Conservation (phyloP, 2,329 filamentous ascomycete genomes). For the Aureobasidium pullulans region DNA sequence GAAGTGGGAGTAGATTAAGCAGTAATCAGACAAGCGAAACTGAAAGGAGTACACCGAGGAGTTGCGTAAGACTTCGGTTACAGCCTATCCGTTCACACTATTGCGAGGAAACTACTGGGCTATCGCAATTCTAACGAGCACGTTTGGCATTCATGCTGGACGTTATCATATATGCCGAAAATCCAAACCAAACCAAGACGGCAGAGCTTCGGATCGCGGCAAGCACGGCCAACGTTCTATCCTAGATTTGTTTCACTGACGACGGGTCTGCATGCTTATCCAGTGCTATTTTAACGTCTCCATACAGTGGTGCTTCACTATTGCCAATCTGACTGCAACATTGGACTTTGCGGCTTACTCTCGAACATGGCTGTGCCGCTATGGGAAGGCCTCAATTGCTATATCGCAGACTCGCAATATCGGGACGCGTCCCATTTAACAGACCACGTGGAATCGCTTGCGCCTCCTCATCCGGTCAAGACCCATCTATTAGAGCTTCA, state of each 20-base stretch:
- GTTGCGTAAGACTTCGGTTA: too few relatives aligned
- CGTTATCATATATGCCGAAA: neutral
- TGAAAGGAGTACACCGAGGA: neutral
- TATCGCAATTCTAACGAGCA: neutral
- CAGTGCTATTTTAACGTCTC: neutral
- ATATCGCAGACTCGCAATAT: neutral
- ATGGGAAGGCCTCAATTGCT: neutral
- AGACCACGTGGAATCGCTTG: conserved; percentile 6
- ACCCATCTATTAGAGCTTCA: conserved; percentile 9
- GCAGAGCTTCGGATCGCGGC: conserved; percentile 4
- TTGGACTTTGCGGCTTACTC: neutral
- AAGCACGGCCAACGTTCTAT: conserved; percentile 8
- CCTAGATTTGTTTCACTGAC: neutral
- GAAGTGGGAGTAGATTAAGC: neutral
- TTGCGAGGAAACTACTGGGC: too few relatives aligned
- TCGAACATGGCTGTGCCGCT: neutral
- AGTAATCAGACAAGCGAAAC: neutral
- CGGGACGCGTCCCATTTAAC: neutral
- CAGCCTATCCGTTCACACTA: too few relatives aligned
- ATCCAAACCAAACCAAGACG: neutral
- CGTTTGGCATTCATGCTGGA: neutral
- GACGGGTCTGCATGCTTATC: neutral
- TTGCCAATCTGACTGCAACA: neutral
- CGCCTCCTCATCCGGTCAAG: neutral
- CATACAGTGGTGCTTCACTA: neutral